Conservation (phyloP, 140 eudicot species). For the Ambrosia hybrid region DNA sequence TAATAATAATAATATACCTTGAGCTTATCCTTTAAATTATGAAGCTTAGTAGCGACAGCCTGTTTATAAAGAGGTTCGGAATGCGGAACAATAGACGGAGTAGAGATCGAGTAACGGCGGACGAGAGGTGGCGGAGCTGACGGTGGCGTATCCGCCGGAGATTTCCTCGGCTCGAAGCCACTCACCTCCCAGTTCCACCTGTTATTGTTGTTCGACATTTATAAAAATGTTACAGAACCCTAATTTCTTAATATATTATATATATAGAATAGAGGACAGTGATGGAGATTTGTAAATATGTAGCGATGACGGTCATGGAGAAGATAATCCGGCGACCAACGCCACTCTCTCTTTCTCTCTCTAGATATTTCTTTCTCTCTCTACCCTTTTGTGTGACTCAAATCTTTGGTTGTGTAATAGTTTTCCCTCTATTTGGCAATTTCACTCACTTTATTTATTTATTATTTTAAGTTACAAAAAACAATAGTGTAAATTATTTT, state of each 20-base stretch:
- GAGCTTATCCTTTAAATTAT: slow-evolving; percentile 62
- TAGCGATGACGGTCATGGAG: too few relatives aligned
- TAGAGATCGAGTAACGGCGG: slow-evolving; percentile 81
- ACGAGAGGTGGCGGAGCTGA: slow-evolving; percentile 44
- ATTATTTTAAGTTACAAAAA: slow-evolving; percentile 2
- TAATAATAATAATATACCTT: slow-evolving; percentile 41
- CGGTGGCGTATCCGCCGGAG: slow-evolving; percentile 38
- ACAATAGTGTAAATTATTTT: neutral
- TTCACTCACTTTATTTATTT: slow-evolving; percentile 21
- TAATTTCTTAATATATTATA: slow-evolving; percentile 12
- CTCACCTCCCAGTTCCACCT: slow-evolving; percentile 98
- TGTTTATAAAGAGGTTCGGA: slow-evolving; percentile 50
- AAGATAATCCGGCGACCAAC: too few relatives aligned
- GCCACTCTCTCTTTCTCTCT: slow-evolving; percentile 24
- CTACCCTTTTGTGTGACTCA: neutral
- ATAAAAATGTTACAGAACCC: slow-evolving; percentile 21
- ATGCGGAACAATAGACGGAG: slow-evolving; percentile 52
- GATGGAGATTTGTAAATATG: slow-evolving; percentile 19
- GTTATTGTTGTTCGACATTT: slow-evolving; percentile 70
- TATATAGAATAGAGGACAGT: neutral
- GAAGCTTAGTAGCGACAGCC: slow-evolving; percentile 51
- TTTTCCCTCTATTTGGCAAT: slow-evolving; percentile 28
- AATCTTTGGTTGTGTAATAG: slow-evolving; percentile 35
- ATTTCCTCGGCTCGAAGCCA: slow-evolving; percentile 83
- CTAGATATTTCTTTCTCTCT: slow-evolving; percentile 19